Conservation (phyloP, 192 early-diverging fungal genomes). For the Chytriomyces sp. region DNA sequence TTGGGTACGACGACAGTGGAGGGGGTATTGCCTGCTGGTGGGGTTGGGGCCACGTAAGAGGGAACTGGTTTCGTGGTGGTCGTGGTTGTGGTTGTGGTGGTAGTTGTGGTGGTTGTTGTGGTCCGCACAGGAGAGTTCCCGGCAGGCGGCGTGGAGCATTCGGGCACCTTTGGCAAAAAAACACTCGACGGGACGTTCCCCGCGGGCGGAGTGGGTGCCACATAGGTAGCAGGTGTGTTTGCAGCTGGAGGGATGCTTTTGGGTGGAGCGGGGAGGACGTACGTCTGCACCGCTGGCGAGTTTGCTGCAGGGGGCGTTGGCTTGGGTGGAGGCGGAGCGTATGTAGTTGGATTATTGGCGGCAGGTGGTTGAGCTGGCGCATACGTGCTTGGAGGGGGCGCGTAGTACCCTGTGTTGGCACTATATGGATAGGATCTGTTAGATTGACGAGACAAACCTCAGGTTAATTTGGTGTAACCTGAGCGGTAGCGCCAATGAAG, state of each 20-base stretch:
- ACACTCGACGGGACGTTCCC: background rate
- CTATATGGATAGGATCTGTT: background rate
- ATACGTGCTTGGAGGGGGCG: background rate
- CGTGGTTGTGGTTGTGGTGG: background rate
- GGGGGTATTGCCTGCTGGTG: background rate
- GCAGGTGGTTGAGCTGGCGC: background rate
- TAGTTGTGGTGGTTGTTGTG: background rate
- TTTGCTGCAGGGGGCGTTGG: background rate
- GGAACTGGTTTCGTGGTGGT: background rate
- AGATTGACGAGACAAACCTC: background rate
- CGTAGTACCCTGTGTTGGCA: background rate
- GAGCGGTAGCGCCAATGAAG: background rate
- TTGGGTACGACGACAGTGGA: slow-evolving; percentile 1
- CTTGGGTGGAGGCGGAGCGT: background rate
- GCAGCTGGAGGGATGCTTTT: background rate
- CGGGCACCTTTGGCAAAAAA: background rate
- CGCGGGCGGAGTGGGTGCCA: slow-evolving; percentile 12
- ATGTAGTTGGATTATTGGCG: background rate
- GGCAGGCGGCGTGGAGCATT: background rate
- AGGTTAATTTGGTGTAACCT: background rate
- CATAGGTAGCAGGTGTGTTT: slow-evolving; percentile 11
- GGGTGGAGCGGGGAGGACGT: background rate
- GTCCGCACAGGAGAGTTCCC: background rate
- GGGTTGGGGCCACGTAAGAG: background rate
- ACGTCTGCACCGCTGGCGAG: background rate